Percentiles rank a stretch among this genome's conserved stretches.
Evolutionary conservation across 768 basidiomycete species (phyloP).

Genomic region (Xanthoconium purpureum): DNA sequence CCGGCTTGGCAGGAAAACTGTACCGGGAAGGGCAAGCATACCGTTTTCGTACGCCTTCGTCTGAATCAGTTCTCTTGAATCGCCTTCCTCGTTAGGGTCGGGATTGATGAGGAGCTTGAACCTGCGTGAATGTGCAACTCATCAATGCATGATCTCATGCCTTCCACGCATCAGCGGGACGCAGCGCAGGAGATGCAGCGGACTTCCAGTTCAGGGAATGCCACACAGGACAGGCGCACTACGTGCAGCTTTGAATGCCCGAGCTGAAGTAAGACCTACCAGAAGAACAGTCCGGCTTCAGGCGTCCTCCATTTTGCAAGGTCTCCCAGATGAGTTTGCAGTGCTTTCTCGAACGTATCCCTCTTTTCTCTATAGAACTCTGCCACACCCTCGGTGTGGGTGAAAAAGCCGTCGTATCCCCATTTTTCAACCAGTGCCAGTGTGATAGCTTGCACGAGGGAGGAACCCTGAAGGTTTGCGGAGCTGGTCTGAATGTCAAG

Average conservation of each 20-base stretch:
- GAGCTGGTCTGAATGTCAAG: constrained; percentile 50
- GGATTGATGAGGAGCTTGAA: constrained; percentile 59
- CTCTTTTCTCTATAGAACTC: constrained; percentile 70
- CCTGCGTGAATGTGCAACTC: constrained; percentile 38
- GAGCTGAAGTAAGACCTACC: constrained; percentile 42
- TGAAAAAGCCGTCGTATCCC: constrained; percentile 73
- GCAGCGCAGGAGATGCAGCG: neutral
- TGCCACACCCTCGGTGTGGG: constrained; percentile 68
- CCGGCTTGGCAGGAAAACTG: constrained; percentile 73
- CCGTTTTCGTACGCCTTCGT: constrained; percentile 75
- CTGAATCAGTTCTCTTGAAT: constrained; percentile 71
- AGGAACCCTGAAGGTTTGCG: constrained; percentile 65
- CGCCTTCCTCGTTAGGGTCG: constrained; percentile 42
- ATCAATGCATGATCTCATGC: constrained; percentile 20
- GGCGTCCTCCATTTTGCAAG: constrained; percentile 72
- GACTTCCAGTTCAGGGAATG: neutral
- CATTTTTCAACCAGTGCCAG: constrained; percentile 59
- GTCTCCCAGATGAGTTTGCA: constrained; percentile 72
- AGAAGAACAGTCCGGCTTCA: constrained; percentile 88
- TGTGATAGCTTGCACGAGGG: constrained; percentile 61
- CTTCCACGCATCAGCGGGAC: constrained; percentile 1
- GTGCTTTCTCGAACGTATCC: constrained; percentile 73
- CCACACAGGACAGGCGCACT: constrained; percentile 2
- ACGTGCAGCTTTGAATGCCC: constrained; percentile 6
- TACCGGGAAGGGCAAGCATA: constrained; percentile 88